Evolutionary conservation across 176 grass and related monocot genomes (phyloP), one percentile per base, ranked within the genome.

Genomic region (Zea luxurians): DNA sequence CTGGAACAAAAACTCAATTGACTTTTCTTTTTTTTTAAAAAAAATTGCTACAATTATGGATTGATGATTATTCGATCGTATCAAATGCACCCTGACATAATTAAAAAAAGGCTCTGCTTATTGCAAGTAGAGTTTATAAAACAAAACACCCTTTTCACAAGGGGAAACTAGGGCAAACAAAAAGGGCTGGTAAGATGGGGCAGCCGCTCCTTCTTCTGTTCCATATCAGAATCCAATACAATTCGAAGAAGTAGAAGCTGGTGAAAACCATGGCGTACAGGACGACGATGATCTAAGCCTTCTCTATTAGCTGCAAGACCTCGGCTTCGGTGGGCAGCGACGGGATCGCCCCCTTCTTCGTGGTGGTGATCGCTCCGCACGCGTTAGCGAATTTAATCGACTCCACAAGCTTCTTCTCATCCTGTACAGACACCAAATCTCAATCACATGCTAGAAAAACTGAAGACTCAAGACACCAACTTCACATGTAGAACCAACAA

Each of bases 301-400:
- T 83, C 65, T 88, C 73, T 75, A 93, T 81, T 69, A 97, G 73
- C 71, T 48, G 71, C 79, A 88, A 52, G 41, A 86, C 82, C 88
- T 91, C 91, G 7, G 8, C 45, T 82, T 82, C 82, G 10, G 74
- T 78, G 44, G 94, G 91, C 66, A 97, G 83, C 0, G 94, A 91
- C 36, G 94, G 94, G 61, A 97, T 93, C 7, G 94, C 94, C 53
- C 94, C 94, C 78, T 91, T 97, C 81, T 89, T 97, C 10, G 79
- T 91, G n/a, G 94, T 10, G 11, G 94, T 93, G 68, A 93, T 93
- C 53, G 94, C 91, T 40, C 94, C 94, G 20, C 91, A 91, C 0
- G 87, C 94, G 35, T 97, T 93, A 48, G 94, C 89, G 34, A 97
- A 97, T 71, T 73, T 88, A 37, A 97, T 79, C 10, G 82, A 82